Conservation (phyloP, 345 rosid species). For the Eucalyptus grandis region DNA sequence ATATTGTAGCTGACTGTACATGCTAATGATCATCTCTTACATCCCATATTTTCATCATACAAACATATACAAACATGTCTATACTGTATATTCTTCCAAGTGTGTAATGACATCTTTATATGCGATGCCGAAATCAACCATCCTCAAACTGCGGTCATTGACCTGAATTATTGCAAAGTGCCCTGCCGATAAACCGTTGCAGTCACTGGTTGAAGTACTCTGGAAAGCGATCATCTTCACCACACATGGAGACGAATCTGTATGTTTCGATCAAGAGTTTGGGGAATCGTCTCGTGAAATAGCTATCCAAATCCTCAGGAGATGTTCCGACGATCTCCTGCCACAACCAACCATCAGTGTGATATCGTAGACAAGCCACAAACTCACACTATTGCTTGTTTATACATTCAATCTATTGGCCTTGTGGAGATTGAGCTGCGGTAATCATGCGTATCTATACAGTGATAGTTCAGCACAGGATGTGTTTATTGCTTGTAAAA, state of each 20-base stretch:
- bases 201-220: slow-evolving; percentile 32
- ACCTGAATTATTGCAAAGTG: neutral
- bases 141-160: neutral
- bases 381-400: neutral
- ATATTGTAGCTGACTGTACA: neutral
- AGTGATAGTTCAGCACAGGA: neutral
- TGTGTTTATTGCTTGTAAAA: neutral
- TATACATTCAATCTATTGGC: neutral
- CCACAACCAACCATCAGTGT: neutral
- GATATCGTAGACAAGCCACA: neutral
- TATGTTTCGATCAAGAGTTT: slow-evolving; percentile 74
- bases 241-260: slow-evolving; percentile 29
- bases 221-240: slow-evolving; percentile 47
- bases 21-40: neutral
- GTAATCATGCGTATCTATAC: neutral
- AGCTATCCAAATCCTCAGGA: slow-evolving; percentile 76
- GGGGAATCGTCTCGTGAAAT: slow-evolving; percentile 67
- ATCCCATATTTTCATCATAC: neutral
- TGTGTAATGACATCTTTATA: neutral
- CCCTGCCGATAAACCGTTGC: neutral
- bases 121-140: neutral
- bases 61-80: neutral
- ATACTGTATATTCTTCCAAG: neutral
- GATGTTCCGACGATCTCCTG: slow-evolving; percentile 78
- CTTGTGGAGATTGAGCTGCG: neutral